Evolutionary conservation across 2,329 filamentous ascomycete species (phyloP).

Genomic region (Macrophomina phaseolina): DNA sequence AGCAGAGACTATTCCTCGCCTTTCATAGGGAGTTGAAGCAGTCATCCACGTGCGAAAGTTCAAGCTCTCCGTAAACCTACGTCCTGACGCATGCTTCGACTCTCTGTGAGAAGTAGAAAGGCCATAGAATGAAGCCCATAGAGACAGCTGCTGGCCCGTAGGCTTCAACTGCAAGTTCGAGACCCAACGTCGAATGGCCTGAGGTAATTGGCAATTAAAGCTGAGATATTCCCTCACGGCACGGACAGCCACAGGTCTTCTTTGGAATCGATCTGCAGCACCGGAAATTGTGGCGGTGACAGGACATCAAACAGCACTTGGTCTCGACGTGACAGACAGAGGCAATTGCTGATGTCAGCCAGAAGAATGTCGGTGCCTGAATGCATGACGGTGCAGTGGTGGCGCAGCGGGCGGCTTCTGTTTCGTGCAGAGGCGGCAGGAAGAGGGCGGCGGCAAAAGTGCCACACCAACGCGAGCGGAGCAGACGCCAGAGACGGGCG

Average conservation of each 20-base stretch:
- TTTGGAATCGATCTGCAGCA: conserved; percentile 7
- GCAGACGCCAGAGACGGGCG: not conserved
- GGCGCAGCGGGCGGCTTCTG: conserved; percentile 7
- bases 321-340: not conserved
- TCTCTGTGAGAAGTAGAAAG: too few species aligned
- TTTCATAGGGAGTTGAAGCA: too few species aligned
- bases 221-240: not conserved
- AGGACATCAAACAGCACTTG: not conserved
- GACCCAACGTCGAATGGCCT: not conserved
- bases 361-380: conserved; percentile 12
- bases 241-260: conserved; percentile 9
- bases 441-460: not conserved
- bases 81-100: too few species aligned
- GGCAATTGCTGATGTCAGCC: not conserved
- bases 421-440: not conserved
- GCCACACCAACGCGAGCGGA: not conserved
- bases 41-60: too few species aligned
- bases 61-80: too few species aligned
- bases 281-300: conserved; percentile 22
- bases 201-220: conserved; percentile 14
- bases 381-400: conserved; percentile 9
- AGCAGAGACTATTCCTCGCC: too few species aligned
- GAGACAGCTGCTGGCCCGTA: too few species aligned
- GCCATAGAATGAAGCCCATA: too few species aligned
- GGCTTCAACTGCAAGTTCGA: too few species aligned